phyloP scores from a whole-genome alignment of 768 basidiomycete species.

The Coprinopsis cinerea region DNA sequence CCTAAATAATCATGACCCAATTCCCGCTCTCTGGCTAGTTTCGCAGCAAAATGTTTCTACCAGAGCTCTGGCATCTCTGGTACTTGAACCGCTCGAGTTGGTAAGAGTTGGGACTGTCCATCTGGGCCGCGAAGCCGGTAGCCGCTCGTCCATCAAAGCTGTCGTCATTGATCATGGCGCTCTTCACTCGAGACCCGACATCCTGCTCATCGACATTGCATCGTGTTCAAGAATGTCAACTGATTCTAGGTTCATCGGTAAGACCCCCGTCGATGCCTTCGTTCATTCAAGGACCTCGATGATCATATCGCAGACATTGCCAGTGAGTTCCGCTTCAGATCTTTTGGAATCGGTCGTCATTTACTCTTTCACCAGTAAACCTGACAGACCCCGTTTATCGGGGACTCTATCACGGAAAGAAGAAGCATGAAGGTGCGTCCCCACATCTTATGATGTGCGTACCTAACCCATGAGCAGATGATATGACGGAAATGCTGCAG shows the following conservation, averaged over 20 bases:
- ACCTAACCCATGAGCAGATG: slow-evolving; percentile 36
- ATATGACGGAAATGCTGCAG: slow-evolving; percentile 51
- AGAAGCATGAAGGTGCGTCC: slow-evolving; percentile 43
- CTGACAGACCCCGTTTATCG: slow-evolving; percentile 55
- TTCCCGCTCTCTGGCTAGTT: no score
- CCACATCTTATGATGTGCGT: not conserved
- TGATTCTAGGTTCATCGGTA: not conserved
- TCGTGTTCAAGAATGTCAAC: not conserved
- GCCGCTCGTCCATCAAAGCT: no score
- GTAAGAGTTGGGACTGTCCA: no score
- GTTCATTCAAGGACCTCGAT: not conserved
- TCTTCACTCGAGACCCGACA: no score
- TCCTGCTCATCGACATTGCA: no score
- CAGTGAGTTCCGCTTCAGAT: not conserved
- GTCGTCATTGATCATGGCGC: no score
- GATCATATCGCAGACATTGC: not conserved
- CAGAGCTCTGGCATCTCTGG: no score
- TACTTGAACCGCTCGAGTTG: no score
- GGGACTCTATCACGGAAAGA: slow-evolving; percentile 42
- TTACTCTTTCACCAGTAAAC: slow-evolving; percentile 17
- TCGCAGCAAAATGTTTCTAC: no score
- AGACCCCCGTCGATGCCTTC: not conserved
- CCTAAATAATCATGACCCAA: no score
- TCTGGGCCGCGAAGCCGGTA: no score
- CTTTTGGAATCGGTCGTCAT: not conserved